Percentiles rank a stretch among this genome's conserved stretches.
These are phyloP conservation scores for Tricharina praecox DNA, from an alignment of 495 filamentous ascomycete genomes.

Conservation along the genomic window DNA sequence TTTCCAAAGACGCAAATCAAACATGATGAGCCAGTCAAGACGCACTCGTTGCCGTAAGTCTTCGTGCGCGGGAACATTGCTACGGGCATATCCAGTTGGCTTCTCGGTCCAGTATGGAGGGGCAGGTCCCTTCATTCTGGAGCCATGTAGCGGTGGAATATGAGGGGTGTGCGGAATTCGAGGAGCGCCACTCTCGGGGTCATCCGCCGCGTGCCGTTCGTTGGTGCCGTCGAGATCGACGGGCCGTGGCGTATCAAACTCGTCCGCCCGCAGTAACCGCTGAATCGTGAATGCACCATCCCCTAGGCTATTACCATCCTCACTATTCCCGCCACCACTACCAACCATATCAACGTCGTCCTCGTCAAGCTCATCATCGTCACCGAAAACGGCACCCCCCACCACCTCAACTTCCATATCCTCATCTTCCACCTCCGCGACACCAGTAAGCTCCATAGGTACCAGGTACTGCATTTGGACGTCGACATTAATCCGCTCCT, in stretches of 20 bases:
- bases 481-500: constrained; percentile 17
- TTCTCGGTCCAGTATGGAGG: constrained; percentile 77
- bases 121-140: constrained; percentile 31
- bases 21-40: constrained; percentile 91
- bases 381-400: constrained; percentile 30
- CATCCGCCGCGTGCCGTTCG: background rate
- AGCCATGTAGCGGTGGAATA: background rate
- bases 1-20: constrained; percentile 93
- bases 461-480: background rate
- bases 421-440: constrained; percentile 19
- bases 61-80: constrained; percentile 52
- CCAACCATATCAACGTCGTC: constrained; percentile 42
- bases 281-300: background rate
- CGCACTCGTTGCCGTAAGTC: constrained; percentile 75
- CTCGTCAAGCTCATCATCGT: constrained; percentile 34
- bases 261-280: background rate
- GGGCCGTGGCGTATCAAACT: background rate
- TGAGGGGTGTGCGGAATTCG: constrained; percentile 20
- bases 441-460: background rate
- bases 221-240: background rate
- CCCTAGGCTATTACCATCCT: constrained; percentile 6
- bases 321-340: constrained; percentile 4
- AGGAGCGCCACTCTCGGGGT: constrained; percentile 9
- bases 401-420: constrained; percentile 35
- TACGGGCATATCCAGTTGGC: constrained; percentile 43